A percentile compares a stretch with the other conserved stretches of the same genome.
Evolutionary conservation across 495 filamentous ascomycete species (phyloP).

Genomic region (Trichoderma asperelloides): DNA sequence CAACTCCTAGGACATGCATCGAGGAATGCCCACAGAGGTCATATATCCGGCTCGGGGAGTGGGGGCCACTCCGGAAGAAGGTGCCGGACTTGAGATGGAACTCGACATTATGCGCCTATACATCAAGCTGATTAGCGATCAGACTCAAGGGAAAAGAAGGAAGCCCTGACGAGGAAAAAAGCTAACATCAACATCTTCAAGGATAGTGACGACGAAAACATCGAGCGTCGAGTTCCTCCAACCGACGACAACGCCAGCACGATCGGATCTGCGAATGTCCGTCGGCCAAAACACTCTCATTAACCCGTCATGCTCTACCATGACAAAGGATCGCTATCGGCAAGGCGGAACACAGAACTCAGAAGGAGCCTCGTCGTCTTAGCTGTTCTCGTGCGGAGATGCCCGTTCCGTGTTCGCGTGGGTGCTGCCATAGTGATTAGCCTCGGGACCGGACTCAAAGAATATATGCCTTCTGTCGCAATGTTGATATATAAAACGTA

Average conservation of each 20-base stretch:
- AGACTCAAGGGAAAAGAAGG: not conserved
- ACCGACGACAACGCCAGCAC: slow-evolving; percentile 79
- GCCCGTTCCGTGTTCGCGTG: slow-evolving; percentile 67
- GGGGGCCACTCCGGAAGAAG: slow-evolving; percentile 72
- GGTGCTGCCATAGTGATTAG: slow-evolving; percentile 52
- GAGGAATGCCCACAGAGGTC: slow-evolving; percentile 71
- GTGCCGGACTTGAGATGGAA: slow-evolving; percentile 78
- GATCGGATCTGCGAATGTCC: slow-evolving; percentile 63
- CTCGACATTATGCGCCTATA: slow-evolving; percentile 61
- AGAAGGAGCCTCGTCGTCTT: slow-evolving; percentile 90
- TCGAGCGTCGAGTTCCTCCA: slow-evolving; percentile 92
- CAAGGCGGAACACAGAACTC: slow-evolving; percentile 26
- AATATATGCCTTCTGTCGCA: not conserved
- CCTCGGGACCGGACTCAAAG: not conserved
- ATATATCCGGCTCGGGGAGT: slow-evolving; percentile 73
- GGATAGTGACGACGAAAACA: slow-evolving; percentile 76
- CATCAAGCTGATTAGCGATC: slow-evolving; percentile 8
- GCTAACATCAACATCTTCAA: slow-evolving; percentile 85
- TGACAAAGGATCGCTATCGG: slow-evolving; percentile 29
- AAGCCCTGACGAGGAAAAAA: not conserved
- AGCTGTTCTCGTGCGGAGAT: slow-evolving; percentile 95
- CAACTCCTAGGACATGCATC: slow-evolving; percentile 77
- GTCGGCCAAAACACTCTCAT: slow-evolving; percentile 98
- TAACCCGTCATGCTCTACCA: slow-evolving; percentile 92
- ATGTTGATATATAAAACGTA: slow-evolving; percentile 17